A percentile compares a stretch with the other conserved stretches of the same genome.
phyloP scores from a whole-genome alignment of 140 eudicot species.

The Anethum foeniculum region DNA sequence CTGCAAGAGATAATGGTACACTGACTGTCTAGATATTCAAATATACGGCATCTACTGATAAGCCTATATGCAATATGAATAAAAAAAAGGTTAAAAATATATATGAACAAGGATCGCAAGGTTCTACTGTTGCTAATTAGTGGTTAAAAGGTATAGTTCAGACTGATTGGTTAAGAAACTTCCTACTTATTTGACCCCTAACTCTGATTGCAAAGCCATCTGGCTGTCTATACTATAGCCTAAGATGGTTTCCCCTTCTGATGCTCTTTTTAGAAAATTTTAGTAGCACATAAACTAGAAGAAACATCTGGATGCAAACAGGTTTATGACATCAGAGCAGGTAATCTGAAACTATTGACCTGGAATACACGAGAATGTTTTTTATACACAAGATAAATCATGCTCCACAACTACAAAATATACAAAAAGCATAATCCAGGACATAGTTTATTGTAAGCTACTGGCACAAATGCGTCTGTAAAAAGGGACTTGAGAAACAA shows the following conservation, averaged over 20 bases:
- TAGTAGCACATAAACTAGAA: background rate
- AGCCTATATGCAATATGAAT: background rate
- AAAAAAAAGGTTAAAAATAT: background rate
- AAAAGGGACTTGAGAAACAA: background rate
- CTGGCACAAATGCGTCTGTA: background rate
- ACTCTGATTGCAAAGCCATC: background rate
- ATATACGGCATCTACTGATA: background rate
- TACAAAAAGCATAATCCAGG: background rate
- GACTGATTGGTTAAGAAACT: background rate
- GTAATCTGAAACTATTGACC: background rate
- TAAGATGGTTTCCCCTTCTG: background rate
- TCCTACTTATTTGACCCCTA: background rate
- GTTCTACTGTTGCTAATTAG: background rate
- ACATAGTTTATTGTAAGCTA: background rate
- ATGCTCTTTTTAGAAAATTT: background rate
- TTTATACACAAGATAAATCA: background rate
- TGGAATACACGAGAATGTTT: background rate
- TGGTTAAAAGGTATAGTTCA: background rate
- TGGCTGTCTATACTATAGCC: background rate
- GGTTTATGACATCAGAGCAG: background rate
- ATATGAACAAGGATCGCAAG: background rate
- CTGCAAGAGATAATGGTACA: constrained; percentile 44
- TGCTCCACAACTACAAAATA: background rate
- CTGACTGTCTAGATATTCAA: constrained; percentile 28
- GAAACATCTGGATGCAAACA: background rate